These are phyloP conservation scores for Penicillium tannophilum DNA, from an alignment of 495 filamentous ascomycete species.

Conservation along the genomic window DNA sequence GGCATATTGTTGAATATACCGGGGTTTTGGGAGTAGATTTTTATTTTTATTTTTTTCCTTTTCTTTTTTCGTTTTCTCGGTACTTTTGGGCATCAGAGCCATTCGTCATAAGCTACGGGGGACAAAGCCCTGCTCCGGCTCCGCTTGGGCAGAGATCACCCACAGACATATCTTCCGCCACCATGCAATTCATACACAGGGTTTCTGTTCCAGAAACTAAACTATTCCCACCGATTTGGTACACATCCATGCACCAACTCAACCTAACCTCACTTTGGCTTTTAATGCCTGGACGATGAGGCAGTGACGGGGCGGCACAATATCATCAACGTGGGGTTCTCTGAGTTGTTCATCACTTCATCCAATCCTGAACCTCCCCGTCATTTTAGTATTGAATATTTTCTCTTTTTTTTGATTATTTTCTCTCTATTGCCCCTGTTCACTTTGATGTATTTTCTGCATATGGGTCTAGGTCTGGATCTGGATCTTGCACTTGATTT, in stretches of 20 bases:
- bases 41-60: background rate
- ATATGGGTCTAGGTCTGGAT: constrained; percentile 2
- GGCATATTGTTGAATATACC: background rate
- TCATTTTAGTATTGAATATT: constrained; percentile 3
- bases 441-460: background rate
- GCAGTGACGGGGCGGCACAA: constrained; percentile 15
- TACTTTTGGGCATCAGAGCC: constrained; percentile 16
- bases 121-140: constrained; percentile 13
- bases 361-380: constrained; percentile 21
- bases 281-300: constrained; percentile 18
- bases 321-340: constrained; percentile 26
- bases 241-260: constrained; percentile 17
- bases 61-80: background rate
- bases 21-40: background rate
- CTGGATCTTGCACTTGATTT: background rate
- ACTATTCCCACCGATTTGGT: constrained; percentile 24
- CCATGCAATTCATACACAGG: constrained; percentile 22
- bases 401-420: background rate
- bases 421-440: background rate
- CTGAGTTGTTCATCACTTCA: constrained; percentile 39
- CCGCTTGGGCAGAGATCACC: constrained; percentile 25
- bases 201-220: constrained; percentile 26
- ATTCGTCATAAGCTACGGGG: constrained; percentile 18
- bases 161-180: constrained; percentile 9
- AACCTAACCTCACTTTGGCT: constrained; percentile 13